These are phyloP conservation scores for Geotrichum aggregatum DNA, from an alignment of 1,139 yeast genomes.

Conservation along the genomic window DNA sequence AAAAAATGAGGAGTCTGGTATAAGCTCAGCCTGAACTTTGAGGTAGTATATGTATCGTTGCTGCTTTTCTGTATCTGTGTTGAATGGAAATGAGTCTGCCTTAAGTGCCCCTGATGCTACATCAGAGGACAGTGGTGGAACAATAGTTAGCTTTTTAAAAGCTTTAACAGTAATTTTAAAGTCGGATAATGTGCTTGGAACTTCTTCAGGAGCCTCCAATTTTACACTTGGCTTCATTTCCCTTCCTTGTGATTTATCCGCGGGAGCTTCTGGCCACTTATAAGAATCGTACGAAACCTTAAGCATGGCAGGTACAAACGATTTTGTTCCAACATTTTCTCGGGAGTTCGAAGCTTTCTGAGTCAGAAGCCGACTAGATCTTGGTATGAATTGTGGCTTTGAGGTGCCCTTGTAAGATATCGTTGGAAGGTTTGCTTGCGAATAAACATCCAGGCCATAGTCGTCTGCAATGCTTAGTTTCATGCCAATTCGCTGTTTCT, in stretches of 20 bases:
- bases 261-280: background rate
- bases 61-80: background rate
- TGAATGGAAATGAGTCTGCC: constrained; percentile 1
- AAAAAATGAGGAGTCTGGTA: background rate
- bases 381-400: constrained; percentile 6
- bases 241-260: background rate
- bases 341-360: background rate
- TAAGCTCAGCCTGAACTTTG: background rate
- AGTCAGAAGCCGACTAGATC: constrained; percentile 5
- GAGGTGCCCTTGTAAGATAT: background rate
- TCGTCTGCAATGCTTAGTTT: constrained; percentile 7
- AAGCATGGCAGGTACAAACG: background rate
- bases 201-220: background rate
- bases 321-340: background rate
- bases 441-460: constrained; percentile 1
- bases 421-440: background rate
- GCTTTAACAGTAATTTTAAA: constrained; percentile 1
- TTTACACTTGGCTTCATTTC: background rate
- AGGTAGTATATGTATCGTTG: constrained; percentile 6
- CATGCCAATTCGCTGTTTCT: constrained; percentile 3
- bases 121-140: background rate
- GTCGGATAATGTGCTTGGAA: background rate
- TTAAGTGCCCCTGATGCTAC: constrained; percentile 1
- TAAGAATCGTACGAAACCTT: background rate
- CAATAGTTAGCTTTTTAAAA: background rate